Evolutionary conservation across 176 grass and related monocot species (phyloP), one percentile per base, ranked within the genome.

Genomic region (Phoenix dactylifera): DNA sequence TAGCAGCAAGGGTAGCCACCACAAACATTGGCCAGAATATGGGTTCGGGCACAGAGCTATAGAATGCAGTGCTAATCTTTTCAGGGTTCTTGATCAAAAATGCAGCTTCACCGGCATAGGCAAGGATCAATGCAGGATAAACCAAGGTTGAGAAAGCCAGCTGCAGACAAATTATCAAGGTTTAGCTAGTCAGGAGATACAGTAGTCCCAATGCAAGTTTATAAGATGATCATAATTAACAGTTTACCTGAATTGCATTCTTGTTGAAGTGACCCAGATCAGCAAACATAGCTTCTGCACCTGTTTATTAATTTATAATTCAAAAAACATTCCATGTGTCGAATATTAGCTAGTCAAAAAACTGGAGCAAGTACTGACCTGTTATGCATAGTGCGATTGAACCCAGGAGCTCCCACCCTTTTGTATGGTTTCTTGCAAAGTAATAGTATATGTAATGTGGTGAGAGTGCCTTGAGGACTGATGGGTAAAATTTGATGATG

Each of bases 271-370:
- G 89, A 58, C 89, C 89, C 64, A 93, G 65, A 53, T 93, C 89
- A 73, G 89, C 89, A 59, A 93, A 93, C 89, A 93, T 84, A 50
- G 89, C 89, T 76, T 93, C 84, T 17, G 84, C 83, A 81, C 89
- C 89, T 92, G 70, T 72, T 84, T 6, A 50, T 65, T 49, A 49
- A 0, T 39, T 39, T 7, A 39, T 7, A 39, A 39, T 39, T 39
- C n/a, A 39, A 7, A 39, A 39, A 39, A 39, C 7, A 39, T 39
- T 39, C 32, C 32, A 1, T 9, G 32, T 39, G 32, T 2, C 7
- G 4, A 66, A 49, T 24, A 22, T 24, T 66, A 56, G 4, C 4
- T 30, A 29, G 14, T 18, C 7, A 56, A 16, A 16, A 29, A 15
- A 0, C 15, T 71, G 68, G 59, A 3, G 0, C 26, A 53, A 30